Base-by-base conservation (phyloP, 371 early-diverging fungal genomes). In the Apophysomyces variabilis region DNA sequence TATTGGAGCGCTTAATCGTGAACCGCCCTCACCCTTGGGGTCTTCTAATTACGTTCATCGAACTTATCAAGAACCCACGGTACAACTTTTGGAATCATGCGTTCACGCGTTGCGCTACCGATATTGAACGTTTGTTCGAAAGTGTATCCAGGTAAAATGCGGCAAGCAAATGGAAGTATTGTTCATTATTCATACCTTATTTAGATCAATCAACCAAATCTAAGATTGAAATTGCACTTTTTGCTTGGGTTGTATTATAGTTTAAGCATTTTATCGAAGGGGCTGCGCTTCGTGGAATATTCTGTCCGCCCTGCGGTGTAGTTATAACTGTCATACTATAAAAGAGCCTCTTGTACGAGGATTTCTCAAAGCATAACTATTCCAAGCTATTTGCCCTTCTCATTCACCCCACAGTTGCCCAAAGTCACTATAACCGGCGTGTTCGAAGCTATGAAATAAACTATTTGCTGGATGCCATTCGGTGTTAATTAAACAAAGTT, bases 21-120 rank as follows among this genome's bases (percentile, higher is more conserved):
- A 95, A 96, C 77, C 85, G 98, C 38, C 99, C 98, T 21, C 97
- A 96, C 79, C 99, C 99, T 46, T 98, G 98, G 95, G 98, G 98
- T 12, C 82, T 99, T 56, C 79, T 97, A 70, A 94, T 97, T 37
- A 97, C 98, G 1, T 93, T 98, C 74, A 97, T 97, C 64, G 99
- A 99, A 75, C 79, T 99, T 67, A 92, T 96, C 80, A 92, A 95
- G 74, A 96, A 97, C 74, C 95, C 95, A 16, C 81, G 90, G 8
- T 95, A 93, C 78, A 88, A 88, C 59, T 95, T 95, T 85, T 94
- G 95, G 94, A 88, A 88, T 45, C 94, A 93, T 78, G 76, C 84
- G 4, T 91, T 92, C 62, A 90, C 91, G 35, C 81, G 89, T 50
- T 85, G 87, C 61, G 90, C 90, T 44, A 83, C 90, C 9, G 92